Evolutionary conservation across 257 asterid genomes (phyloP), one percentile per base, ranked within the genome.

Genomic region (Voacanga thouarsii): DNA sequence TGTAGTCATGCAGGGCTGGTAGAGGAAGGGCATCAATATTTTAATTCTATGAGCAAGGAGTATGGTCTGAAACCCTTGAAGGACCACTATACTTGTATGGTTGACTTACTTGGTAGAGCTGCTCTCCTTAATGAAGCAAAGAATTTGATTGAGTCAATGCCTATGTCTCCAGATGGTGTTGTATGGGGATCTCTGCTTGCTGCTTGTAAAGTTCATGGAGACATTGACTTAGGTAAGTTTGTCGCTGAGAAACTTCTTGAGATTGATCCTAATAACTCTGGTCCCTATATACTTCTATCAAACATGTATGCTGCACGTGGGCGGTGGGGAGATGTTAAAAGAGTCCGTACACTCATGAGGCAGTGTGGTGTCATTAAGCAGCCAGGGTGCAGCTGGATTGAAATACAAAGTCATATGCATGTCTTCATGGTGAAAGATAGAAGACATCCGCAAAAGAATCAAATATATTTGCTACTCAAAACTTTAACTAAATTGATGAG

Each of bases 1-100:
- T 80, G 84, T 70, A 76, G 80, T 64, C 84, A 80, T 78, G 79
- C 84, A 3, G 84, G 84, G 66, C 78, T 80, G 55, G 78, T 80
- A 7, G 74, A 61, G 12, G 57, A 75, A 53, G 84, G 81, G 26
- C 77, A 71, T n/a, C 75, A 80, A 45, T 30, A 67, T 44, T 76
- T 80, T 74, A 33, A 69, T 69, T 80, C 84, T 10, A 76, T 80
- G 81, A 73, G 60, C 56, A 68, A 69, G 71, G 77, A 70, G 19
- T 59, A 80, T 60, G 84, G 77, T 45, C 71, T 80, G 68, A 44
- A 71, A 70, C 84, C 84, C 12, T 28, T 76, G 74, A 78, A 49
- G 68, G 84, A 80, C 47, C 84, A 80, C 44, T 80, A 80, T 51
- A 75, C 84, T 47, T 80, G 84, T 26, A 80, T 80, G 70, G 79